Evolutionary conservation across 805 yeast species (phyloP).

Genomic region (Kazachstania viticola): DNA sequence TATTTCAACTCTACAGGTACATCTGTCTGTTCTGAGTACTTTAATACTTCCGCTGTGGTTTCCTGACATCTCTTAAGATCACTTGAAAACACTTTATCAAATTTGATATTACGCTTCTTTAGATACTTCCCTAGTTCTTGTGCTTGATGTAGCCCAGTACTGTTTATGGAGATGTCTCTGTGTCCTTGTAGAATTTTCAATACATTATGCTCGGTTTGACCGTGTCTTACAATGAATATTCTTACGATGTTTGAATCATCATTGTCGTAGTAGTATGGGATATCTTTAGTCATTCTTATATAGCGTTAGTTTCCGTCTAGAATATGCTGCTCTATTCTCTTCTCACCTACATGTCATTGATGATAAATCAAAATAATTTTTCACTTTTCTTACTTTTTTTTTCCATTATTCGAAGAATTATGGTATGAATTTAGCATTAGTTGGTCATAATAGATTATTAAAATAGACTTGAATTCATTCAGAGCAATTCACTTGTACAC

Average conservation of each 20-base stretch:
- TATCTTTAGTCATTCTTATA: neutral
- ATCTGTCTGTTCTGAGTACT: conserved; percentile 10
- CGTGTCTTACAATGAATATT: conserved; percentile 65
- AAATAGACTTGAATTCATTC: neutral
- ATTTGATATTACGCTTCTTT: conserved; percentile 24
- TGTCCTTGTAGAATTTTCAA: conserved; percentile 73
- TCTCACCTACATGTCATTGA: too few relatives aligned
- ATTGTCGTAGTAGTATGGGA: conserved; percentile 20
- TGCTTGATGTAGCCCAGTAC: conserved; percentile 53
- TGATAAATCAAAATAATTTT: too few relatives aligned
- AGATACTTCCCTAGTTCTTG: conserved; percentile 33
- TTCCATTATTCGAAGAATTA: too few relatives aligned
- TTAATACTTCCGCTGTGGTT: conserved; percentile 39
- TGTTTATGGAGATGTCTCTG: conserved; percentile 49
- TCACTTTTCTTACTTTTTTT: neutral
- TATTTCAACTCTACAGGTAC: conserved; percentile 19
- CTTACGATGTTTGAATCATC: conserved; percentile 31
- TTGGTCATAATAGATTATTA: neutral
- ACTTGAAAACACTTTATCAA: conserved; percentile 30
- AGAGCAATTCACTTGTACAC: neutral
- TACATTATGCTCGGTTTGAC: conserved; percentile 68
- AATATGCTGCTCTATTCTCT: too few relatives aligned
- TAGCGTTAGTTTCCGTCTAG: neutral
- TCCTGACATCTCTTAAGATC: conserved; percentile 45
- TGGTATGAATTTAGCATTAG: too few relatives aligned